Percentiles rank a stretch among this genome's conserved stretches.
These are phyloP conservation scores for Phytophthora pini DNA, from an alignment of 352 stramenopile species.

Conservation along the genomic window DNA sequence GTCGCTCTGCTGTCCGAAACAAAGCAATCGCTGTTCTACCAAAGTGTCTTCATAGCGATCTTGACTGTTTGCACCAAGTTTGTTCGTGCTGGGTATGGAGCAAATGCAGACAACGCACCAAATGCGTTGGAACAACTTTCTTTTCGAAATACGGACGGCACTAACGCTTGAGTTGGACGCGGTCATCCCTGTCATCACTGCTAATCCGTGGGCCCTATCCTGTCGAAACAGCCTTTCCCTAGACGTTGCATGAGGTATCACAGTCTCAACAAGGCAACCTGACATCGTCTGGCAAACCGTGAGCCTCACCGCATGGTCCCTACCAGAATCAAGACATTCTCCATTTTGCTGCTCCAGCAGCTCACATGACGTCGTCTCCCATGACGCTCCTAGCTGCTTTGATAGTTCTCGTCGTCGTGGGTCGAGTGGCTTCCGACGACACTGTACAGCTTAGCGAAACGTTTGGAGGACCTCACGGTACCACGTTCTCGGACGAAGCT, in stretches of 20 bases:
- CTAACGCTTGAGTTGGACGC: neutral
- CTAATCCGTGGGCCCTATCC: slow-evolving; percentile 1
- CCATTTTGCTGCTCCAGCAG: neutral
- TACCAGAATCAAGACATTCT: neutral
- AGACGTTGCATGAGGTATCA: neutral
- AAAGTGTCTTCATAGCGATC: neutral
- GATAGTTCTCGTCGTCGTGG: slow-evolving; percentile 1
- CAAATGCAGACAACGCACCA: no score
- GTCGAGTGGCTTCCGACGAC: slow-evolving; percentile 4
- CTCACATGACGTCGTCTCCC: neutral
- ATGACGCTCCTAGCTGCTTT: slow-evolving; percentile 9
- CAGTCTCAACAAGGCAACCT: slow-evolving; percentile 2
- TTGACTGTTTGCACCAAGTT: no score
- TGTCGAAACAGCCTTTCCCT: neutral
- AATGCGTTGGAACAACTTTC: no score
- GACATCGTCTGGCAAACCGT: neutral
- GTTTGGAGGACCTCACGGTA: slow-evolving; percentile 31
- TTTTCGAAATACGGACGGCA: neutral
- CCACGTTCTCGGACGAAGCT: slow-evolving; percentile 27
- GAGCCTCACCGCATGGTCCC: neutral
- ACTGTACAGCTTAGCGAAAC: slow-evolving; percentile 22
- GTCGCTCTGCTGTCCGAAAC: neutral
- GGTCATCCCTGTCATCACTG: neutral
- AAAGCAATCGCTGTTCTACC: neutral
- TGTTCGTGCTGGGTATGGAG: no score